Evolutionary conservation across 129 eudicot genomes (phyloP).

Genomic region (Chrysanthemum makinoi): DNA sequence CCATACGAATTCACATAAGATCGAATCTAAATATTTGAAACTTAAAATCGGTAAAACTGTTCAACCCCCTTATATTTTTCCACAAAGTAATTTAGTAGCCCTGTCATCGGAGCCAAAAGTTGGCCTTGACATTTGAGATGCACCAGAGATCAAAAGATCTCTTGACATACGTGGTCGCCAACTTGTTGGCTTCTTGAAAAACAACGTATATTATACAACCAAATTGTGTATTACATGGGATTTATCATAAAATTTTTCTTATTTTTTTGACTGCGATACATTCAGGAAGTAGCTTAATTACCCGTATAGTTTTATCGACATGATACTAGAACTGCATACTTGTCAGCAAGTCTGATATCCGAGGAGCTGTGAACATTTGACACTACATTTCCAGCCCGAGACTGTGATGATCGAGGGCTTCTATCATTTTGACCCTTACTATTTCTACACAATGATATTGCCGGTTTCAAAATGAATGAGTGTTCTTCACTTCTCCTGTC

Average conservation of each 20-base stretch:
- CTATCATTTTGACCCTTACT: constrained; percentile 42
- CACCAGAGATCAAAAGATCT: constrained; percentile 89
- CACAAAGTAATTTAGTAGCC: constrained; percentile 68
- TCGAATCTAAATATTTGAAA: no score
- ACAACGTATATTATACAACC: constrained; percentile 79
- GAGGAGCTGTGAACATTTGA: constrained; percentile 40
- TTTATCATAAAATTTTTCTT: background rate
- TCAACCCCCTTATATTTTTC: no score
- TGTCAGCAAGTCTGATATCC: constrained; percentile 43
- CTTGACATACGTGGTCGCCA: constrained; percentile 88
- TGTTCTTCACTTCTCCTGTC: constrained; percentile 99
- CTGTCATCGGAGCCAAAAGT: constrained; percentile 56
- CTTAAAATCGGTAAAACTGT: no score
- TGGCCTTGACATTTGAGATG: constrained; percentile 85
- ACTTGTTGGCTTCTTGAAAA: constrained; percentile 91
- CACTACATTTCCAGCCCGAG: no score
- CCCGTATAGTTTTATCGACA: constrained; percentile 98
- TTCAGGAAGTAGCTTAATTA: constrained; percentile 25
- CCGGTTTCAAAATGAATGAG: constrained; percentile 89
- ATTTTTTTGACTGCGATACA: background rate
- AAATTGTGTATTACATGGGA: constrained; percentile 8
- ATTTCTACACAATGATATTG: constrained; percentile 54
- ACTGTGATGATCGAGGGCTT: constrained; percentile 30
- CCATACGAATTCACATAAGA: no score
- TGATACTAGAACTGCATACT: constrained; percentile 82